These are phyloP conservation scores for Ramaria rubella DNA, from an alignment of 768 basidiomycete genomes.

Conservation along the genomic window DNA sequence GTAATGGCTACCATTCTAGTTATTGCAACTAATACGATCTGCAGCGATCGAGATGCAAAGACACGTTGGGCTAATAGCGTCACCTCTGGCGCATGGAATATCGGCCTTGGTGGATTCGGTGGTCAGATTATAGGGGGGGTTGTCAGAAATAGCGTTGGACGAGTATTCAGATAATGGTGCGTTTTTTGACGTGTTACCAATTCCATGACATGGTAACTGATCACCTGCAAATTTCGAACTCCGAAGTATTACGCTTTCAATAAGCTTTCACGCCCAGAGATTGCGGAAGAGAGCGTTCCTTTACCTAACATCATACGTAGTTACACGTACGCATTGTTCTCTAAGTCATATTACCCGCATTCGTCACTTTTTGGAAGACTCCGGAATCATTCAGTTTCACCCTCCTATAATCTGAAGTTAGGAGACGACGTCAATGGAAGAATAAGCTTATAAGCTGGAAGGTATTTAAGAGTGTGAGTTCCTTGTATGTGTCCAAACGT, in stretches of 20 bases:
- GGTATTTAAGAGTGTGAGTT: no score
- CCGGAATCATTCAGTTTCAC: no score
- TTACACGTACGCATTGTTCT: no score
- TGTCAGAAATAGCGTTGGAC: slow-evolving; percentile 74
- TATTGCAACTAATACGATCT: background rate
- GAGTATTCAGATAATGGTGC: slow-evolving; percentile 53
- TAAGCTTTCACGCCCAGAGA: no score
- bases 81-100: slow-evolving; percentile 60
- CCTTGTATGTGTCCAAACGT: no score
- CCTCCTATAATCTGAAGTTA: no score
- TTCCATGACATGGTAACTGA: background rate
- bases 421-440: no score
- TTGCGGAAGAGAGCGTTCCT: background rate
- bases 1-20: slow-evolving; percentile 21
- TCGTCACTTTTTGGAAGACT: no score
- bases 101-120: slow-evolving; percentile 75
- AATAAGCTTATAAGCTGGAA: no score
- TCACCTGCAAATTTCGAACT: background rate
- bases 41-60: slow-evolving; percentile 87
- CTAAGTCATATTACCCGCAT: no score
- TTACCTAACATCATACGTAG: no score
- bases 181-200: background rate
- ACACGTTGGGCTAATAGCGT: slow-evolving; percentile 80
- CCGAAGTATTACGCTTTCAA: background rate
- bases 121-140: slow-evolving; percentile 78